Evolutionary conservation across 257 asterid genomes (phyloP).

Genomic region (Ocimum tenuiflorum): DNA sequence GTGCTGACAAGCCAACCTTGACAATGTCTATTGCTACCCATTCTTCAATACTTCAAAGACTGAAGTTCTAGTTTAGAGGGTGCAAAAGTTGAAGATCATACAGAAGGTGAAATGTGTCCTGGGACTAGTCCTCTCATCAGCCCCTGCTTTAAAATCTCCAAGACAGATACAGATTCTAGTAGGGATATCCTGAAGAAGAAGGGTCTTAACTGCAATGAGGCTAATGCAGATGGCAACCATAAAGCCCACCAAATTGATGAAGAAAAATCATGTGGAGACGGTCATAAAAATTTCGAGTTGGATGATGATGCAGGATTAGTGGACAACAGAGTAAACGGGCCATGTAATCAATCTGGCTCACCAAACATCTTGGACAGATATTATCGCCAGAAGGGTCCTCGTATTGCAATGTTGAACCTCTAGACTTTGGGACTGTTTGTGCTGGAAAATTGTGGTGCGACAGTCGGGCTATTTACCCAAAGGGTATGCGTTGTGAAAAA

Average conservation of each 20-base stretch:
- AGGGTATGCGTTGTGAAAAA: slow-evolving; percentile 42
- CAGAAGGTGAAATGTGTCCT: slow-evolving; percentile 26
- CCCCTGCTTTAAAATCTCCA: not conserved
- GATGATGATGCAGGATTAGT: slow-evolving; percentile 37
- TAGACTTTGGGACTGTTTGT: slow-evolving; percentile 55
- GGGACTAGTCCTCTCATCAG: slow-evolving; percentile 17
- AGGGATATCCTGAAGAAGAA: slow-evolving; percentile 21
- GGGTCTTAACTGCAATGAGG: slow-evolving; percentile 24
- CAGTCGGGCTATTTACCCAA: slow-evolving; percentile 76
- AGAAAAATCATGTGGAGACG: slow-evolving; percentile 37
- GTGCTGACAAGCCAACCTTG: slow-evolving; percentile 22
- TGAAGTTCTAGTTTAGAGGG: slow-evolving; percentile 33
- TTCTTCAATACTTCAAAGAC: slow-evolving; percentile 15
- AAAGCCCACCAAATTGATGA: slow-evolving; percentile 33
- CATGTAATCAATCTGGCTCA: slow-evolving; percentile 43
- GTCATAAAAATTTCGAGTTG: slow-evolving; percentile 33
- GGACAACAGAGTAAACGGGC: slow-evolving; percentile 35
- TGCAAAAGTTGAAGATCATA: slow-evolving; percentile 37
- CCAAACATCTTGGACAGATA: slow-evolving; percentile 60
- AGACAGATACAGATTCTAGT: slow-evolving; percentile 7
- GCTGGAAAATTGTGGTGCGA: slow-evolving; percentile 79
- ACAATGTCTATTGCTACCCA: slow-evolving; percentile 9
- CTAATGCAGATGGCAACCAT: slow-evolving; percentile 21
- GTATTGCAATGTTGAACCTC: slow-evolving; percentile 79
- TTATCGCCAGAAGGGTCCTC: slow-evolving; percentile 93